These are phyloP conservation scores for Seiridium cupressi DNA, from an alignment of 2,329 filamentous ascomycete species.

Conservation along the genomic window DNA sequence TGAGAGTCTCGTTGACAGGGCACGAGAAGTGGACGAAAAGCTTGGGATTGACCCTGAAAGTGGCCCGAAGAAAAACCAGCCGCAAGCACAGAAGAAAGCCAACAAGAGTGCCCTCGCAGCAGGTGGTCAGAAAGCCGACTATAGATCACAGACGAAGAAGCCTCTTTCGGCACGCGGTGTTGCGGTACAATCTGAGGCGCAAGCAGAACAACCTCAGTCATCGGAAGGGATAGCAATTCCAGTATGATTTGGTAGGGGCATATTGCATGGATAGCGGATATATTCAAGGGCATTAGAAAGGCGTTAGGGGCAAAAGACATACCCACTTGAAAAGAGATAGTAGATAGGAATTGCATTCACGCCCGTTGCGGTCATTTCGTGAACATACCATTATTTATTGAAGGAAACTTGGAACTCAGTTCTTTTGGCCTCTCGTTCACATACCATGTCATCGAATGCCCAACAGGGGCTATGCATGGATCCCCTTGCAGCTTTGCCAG, in stretches of 20 bases:
- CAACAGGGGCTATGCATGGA: too few species aligned
- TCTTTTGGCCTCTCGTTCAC: too few species aligned
- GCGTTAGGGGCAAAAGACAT: slow-evolving; percentile 2
- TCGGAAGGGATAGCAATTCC: slow-evolving; percentile 8
- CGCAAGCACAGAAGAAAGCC: slow-evolving; percentile 17
- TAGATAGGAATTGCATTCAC: background rate
- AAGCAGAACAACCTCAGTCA: slow-evolving; percentile 6
- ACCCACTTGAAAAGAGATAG: background rate
- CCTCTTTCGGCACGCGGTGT: slow-evolving; percentile 29
- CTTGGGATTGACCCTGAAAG: slow-evolving; percentile 58
- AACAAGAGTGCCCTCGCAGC: slow-evolving; percentile 45
- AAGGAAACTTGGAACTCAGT: background rate
- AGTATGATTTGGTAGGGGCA: background rate
- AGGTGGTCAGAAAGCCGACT: slow-evolving; percentile 42
- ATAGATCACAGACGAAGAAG: slow-evolving; percentile 20
- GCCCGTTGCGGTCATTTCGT: background rate
- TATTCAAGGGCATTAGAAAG: slow-evolving; percentile 3
- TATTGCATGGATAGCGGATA: slow-evolving; percentile 4
- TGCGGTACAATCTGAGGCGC: slow-evolving; percentile 6
- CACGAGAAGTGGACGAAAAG: slow-evolving; percentile 62
- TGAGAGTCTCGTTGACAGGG: slow-evolving; percentile 60
- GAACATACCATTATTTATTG: background rate
- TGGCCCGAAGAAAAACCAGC: slow-evolving; percentile 38
- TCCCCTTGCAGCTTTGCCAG: too few species aligned
- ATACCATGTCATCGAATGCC: too few species aligned